Conservation (phyloP, 169 alveolate genomes). For the Eimeria brunetti region DNA sequence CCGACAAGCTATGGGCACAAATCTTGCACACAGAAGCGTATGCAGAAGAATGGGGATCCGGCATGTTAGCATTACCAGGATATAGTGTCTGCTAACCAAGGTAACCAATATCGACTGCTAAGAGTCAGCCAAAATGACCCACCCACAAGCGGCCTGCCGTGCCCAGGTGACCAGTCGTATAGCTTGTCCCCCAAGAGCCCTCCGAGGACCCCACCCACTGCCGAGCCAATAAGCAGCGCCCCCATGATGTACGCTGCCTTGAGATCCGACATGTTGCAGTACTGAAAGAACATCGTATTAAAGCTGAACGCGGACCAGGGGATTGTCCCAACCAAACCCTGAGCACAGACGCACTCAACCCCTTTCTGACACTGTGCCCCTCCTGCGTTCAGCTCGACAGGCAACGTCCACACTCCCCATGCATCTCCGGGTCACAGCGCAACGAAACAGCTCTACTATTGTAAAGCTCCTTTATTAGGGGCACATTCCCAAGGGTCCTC, state of each 20-base stretch:
- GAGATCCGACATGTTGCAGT: slow-evolving; percentile 91
- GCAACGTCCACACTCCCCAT: neutral
- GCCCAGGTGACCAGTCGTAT: slow-evolving; percentile 87
- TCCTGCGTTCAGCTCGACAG: neutral
- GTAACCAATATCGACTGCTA: slow-evolving; percentile 29
- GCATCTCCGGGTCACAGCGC: neutral
- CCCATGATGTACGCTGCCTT: slow-evolving; percentile 92
- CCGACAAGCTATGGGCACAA: neutral
- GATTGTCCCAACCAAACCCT: slow-evolving; percentile 92
- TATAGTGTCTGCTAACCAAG: neutral
- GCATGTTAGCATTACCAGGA: neutral
- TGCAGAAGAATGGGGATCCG: neutral
- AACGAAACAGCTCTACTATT: neutral
- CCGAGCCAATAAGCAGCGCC: slow-evolving; percentile 90
- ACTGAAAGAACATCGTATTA: slow-evolving; percentile 93
- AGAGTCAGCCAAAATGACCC: slow-evolving; percentile 57
- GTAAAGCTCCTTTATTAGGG: neutral
- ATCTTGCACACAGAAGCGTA: neutral
- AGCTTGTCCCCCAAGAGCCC: slow-evolving; percentile 91
- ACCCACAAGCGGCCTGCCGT: slow-evolving; percentile 93
- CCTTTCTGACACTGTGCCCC: neutral
- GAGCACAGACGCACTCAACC: slow-evolving; percentile 59
- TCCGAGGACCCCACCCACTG: slow-evolving; percentile 93
- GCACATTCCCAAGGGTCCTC: neutral
- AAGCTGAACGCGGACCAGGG: slow-evolving; percentile 94